phyloP scores from a whole-genome alignment of 768 basidiomycete genomes.

The Russula sp. region DNA sequence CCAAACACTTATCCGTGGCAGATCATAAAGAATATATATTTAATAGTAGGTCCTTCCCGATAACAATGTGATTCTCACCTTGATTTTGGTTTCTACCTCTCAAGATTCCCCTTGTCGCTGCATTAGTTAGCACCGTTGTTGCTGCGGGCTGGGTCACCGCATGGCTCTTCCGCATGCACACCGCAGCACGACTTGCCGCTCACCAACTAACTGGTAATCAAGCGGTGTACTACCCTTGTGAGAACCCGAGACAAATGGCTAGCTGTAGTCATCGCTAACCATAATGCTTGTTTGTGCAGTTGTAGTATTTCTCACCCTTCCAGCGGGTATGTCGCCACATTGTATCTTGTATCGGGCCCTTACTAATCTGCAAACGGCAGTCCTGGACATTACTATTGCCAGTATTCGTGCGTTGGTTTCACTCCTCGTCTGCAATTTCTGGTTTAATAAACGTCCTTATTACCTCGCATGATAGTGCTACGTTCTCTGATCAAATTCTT shows the following conservation, averaged over 20 bases:
- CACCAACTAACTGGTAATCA: too few species aligned
- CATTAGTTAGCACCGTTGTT: neutral
- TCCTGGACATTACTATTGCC: conserved; percentile 12
- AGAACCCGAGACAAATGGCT: conserved; percentile 2
- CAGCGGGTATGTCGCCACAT: conserved; percentile 15
- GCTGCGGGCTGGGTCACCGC: conserved; percentile 6
- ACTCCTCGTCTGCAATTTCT: neutral
- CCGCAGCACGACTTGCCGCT: neutral
- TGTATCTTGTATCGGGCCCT: neutral
- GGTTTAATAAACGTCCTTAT: neutral
- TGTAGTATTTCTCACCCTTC: conserved; percentile 15
- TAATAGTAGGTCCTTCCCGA: conserved; percentile 10
- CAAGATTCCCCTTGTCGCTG: conserved; percentile 13
- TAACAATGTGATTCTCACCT: neutral
- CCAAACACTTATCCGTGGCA: neutral
- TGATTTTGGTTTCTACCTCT: neutral
- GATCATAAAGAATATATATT: conserved; percentile 14
- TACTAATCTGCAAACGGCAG: neutral
- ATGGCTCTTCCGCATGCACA: conserved; percentile 1
- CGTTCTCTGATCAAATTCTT: conserved; percentile 3
- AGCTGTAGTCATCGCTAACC: neutral
- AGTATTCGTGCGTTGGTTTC: conserved; percentile 8
- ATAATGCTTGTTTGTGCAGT: neutral
- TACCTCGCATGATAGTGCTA: conserved; percentile 2
- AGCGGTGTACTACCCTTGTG: conserved; percentile 14